Percentiles rank a stretch among this genome's conserved stretches.
phyloP scores from a whole-genome alignment of 768 basidiomycete genomes.

The Hemileccinum impolitum region DNA sequence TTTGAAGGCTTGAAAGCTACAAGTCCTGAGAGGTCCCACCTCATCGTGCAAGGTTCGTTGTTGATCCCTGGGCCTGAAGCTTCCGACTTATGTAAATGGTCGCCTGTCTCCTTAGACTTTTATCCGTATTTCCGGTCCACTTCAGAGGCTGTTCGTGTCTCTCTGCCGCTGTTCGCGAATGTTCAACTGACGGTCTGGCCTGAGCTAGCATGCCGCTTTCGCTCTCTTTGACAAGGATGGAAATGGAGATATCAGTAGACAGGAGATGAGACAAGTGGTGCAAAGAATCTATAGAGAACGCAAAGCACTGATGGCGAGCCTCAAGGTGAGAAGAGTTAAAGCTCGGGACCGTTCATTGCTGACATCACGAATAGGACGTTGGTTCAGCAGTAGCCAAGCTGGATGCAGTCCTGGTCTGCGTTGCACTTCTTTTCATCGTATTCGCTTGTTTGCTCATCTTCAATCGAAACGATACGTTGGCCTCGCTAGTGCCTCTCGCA shows the following conservation, averaged over 20 bases:
- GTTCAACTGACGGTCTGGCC: slow-evolving; percentile 1
- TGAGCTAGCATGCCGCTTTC: slow-evolving; percentile 63
- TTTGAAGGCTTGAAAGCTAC: slow-evolving; percentile 61
- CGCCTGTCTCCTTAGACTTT: slow-evolving; percentile 51
- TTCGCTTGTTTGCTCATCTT: slow-evolving; percentile 77
- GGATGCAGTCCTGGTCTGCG: slow-evolving; percentile 65
- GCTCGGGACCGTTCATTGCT: not conserved
- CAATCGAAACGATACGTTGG: slow-evolving; percentile 59
- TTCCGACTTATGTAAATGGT: not conserved
- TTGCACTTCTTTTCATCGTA: slow-evolving; percentile 55
- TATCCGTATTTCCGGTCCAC: slow-evolving; percentile 70
- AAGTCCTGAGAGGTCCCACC: slow-evolving; percentile 54
- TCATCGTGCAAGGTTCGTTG: slow-evolving; percentile 61
- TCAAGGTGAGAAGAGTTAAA: slow-evolving; percentile 48
- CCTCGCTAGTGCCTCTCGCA: slow-evolving; percentile 74
- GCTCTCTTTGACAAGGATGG: slow-evolving; percentile 73
- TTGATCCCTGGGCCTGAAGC: not conserved
- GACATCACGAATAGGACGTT: slow-evolving; percentile 49
- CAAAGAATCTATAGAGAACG: slow-evolving; percentile 78
- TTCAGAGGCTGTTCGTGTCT: slow-evolving; percentile 56
- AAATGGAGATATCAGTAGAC: slow-evolving; percentile 77
- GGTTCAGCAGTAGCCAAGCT: slow-evolving; percentile 72
- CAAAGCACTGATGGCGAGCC: slow-evolving; percentile 62
- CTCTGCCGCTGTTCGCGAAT: not conserved
- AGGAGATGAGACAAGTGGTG: slow-evolving; percentile 81